Percentiles rank a stretch among this genome's conserved stretches.
Evolutionary conservation across 768 basidiomycete species (phyloP).

Genomic region (Boletus pseudopeckii): DNA sequence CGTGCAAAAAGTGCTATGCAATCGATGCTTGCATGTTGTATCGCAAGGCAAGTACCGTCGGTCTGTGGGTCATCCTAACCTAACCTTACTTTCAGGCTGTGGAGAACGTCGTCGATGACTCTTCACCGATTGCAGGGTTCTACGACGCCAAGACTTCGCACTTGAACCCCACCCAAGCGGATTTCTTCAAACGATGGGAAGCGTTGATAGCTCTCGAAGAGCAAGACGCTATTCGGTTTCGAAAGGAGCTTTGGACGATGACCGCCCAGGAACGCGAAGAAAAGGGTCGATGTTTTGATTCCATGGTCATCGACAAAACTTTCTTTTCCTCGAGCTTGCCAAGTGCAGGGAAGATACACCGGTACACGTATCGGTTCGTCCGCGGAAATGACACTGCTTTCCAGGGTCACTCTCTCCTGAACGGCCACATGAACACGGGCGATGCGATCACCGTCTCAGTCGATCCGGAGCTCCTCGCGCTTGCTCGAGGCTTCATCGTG

Average conservation of each 20-base stretch:
- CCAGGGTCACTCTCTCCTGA: constrained; percentile 45
- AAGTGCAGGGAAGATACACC: constrained; percentile 61
- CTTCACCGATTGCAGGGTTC: constrained; percentile 58
- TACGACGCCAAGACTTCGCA: constrained; percentile 81
- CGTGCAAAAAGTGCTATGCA: constrained; percentile 79
- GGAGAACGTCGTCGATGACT: constrained; percentile 54
- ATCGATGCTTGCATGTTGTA: constrained; percentile 93
- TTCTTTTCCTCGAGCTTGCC: constrained; percentile 28
- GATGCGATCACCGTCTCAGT: constrained; percentile 88
- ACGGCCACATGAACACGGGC: constrained; percentile 72
- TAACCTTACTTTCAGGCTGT: constrained; percentile 49
- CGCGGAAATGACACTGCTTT: constrained; percentile 27
- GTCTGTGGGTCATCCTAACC: neutral
- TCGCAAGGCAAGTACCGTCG: constrained; percentile 56
- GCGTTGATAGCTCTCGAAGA: constrained; percentile 81
- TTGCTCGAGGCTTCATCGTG: constrained; percentile 80
- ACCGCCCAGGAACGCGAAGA: constrained; percentile 73
- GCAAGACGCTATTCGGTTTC: constrained; percentile 77
- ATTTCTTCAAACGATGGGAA: constrained; percentile 93
- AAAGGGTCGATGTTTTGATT: constrained; percentile 78
- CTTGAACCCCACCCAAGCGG: constrained; percentile 58
- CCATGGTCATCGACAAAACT: constrained; percentile 64
- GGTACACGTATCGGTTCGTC: constrained; percentile 72
- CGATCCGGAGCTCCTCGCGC: constrained; percentile 80
- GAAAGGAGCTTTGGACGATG: constrained; percentile 93